These are phyloP conservation scores for Penicillium longicatenatum DNA, from an alignment of 495 filamentous ascomycete species.

Conservation along the genomic window DNA sequence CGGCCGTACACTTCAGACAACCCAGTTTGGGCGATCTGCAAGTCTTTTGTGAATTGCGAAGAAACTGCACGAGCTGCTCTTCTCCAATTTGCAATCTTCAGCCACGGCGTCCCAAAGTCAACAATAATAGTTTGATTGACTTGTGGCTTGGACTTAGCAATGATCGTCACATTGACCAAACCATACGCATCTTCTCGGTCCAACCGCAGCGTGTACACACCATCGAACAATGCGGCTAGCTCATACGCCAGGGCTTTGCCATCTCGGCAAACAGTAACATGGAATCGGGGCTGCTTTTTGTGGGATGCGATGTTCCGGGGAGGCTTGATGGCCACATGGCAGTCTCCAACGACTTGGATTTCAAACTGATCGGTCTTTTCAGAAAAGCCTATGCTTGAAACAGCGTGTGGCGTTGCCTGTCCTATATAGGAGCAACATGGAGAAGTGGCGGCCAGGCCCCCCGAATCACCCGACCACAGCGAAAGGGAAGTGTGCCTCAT, in stretches of 20 bases:
- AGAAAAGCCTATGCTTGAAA: slow-evolving; percentile 16
- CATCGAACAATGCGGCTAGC: slow-evolving; percentile 57
- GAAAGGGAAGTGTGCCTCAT: slow-evolving; percentile 31
- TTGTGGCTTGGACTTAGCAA: slow-evolving; percentile 52
- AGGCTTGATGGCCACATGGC: slow-evolving; percentile 61
- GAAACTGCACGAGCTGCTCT: slow-evolving; percentile 46
- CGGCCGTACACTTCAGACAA: slow-evolving; percentile 45
- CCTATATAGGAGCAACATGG: slow-evolving; percentile 19
- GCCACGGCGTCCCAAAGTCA: slow-evolving; percentile 65
- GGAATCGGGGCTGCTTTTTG: slow-evolving; percentile 53
- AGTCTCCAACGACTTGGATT: slow-evolving; percentile 62
- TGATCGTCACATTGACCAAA: slow-evolving; percentile 57
- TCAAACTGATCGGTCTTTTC: slow-evolving; percentile 49
- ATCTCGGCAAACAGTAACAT: slow-evolving; percentile 51
- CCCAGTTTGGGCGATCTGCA: slow-evolving; percentile 46
- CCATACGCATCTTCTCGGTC: slow-evolving; percentile 61
- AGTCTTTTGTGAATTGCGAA: slow-evolving; percentile 44
- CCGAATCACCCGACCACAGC: slow-evolving; percentile 22
- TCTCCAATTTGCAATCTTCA: slow-evolving; percentile 60
- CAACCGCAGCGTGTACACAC: slow-evolving; percentile 58
- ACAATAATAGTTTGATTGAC: slow-evolving; percentile 55
- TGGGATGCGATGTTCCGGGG: slow-evolving; percentile 48
- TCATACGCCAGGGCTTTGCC: slow-evolving; percentile 47
- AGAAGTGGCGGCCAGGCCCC: slow-evolving; percentile 13
- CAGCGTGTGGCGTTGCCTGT: slow-evolving; percentile 20